phyloP scores from a whole-genome alignment of 306 rosid genomes.

The Astragalus glycyphyllos region DNA sequence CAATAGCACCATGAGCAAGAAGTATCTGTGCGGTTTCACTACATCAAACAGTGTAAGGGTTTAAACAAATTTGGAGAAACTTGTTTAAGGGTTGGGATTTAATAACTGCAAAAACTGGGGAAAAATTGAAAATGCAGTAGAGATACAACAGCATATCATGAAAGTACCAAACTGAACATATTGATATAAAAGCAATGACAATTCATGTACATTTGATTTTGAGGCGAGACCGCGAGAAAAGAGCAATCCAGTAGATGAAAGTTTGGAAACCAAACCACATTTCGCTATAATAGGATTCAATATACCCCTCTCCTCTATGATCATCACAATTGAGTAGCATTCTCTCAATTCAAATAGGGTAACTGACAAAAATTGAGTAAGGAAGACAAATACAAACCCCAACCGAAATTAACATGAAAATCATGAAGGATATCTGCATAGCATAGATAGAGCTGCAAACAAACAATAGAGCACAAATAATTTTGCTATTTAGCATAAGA shows the following conservation, averaged over 20 bases:
- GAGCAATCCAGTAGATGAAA: slow-evolving; percentile 78
- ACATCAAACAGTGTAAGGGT: too few species aligned
- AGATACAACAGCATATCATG: too few species aligned
- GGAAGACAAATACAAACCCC: slow-evolving; percentile 28
- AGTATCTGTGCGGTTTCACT: too few species aligned
- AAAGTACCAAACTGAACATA: too few species aligned
- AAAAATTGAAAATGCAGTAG: too few species aligned
- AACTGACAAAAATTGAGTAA: not conserved
- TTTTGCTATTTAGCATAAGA: not conserved
- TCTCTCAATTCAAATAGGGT: not conserved
- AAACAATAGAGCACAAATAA: not conserved
- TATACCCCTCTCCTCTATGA: slow-evolving; percentile 47
- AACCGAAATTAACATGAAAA: slow-evolving; percentile 17
- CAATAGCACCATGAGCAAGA: too few species aligned
- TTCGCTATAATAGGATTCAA: slow-evolving; percentile 65
- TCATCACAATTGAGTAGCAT: not conserved
- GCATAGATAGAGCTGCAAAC: too few species aligned
- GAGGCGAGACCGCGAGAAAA: slow-evolving; percentile 61
- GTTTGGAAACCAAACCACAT: slow-evolving; percentile 70
- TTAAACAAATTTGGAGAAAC: too few species aligned
- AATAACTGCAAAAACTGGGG: too few species aligned
- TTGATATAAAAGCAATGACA: too few species aligned
- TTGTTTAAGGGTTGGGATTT: too few species aligned
- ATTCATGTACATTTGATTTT: slow-evolving; percentile 38
- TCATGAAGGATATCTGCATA: too few species aligned